Percentiles rank a stretch among this genome's conserved stretches.
Conservation (phyloP, 805 yeast genomes). For the Teunomyces kruisii region DNA sequence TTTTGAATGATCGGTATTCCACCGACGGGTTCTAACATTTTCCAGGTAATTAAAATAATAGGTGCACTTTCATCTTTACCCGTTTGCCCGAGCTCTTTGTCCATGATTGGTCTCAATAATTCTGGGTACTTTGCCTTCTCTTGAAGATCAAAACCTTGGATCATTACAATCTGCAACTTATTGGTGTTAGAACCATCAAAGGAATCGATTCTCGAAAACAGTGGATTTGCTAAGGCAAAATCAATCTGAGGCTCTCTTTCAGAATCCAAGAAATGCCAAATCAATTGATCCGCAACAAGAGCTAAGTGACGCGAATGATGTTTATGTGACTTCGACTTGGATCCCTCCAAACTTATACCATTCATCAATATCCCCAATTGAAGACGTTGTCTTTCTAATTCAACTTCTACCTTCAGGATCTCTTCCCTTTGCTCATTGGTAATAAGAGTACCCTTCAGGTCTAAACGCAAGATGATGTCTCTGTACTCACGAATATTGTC, state of each 20-base stretch:
- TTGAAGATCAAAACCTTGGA: slow-evolving; percentile 70
- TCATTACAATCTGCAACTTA: slow-evolving; percentile 52
- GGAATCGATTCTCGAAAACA: slow-evolving; percentile 60
- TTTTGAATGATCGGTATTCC: slow-evolving; percentile 80
- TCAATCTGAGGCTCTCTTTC: slow-evolving; percentile 66
- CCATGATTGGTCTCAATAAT: slow-evolving; percentile 53
- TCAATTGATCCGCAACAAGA: slow-evolving; percentile 59
- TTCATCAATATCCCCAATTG: slow-evolving; percentile 37
- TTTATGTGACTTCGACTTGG: slow-evolving; percentile 19
- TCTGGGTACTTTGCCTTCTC: slow-evolving; percentile 64
- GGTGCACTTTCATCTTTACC: slow-evolving; percentile 16
- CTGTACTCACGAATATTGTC: slow-evolving; percentile 25
- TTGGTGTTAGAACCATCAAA: slow-evolving; percentile 69
- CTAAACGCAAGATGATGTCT: slow-evolving; percentile 41
- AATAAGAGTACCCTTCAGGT: slow-evolving; percentile 28
- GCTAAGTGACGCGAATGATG: slow-evolving; percentile 23
- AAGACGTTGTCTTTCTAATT: slow-evolving; percentile 30
- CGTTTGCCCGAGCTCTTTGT: slow-evolving; percentile 14
- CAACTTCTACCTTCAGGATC: slow-evolving; percentile 26
- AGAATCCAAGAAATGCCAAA: slow-evolving; percentile 66
- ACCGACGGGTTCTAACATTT: slow-evolving; percentile 82
- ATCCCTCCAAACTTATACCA: slow-evolving; percentile 24
- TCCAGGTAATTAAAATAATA: slow-evolving; percentile 53
- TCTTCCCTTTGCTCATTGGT: slow-evolving; percentile 19
- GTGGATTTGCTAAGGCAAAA: slow-evolving; percentile 60